A percentile compares a stretch with the other conserved stretches of the same genome.
These are phyloP conservation scores for Thraustochytrium sp. DNA, from an alignment of 352 stramenopile species.

Conservation along the genomic window DNA sequence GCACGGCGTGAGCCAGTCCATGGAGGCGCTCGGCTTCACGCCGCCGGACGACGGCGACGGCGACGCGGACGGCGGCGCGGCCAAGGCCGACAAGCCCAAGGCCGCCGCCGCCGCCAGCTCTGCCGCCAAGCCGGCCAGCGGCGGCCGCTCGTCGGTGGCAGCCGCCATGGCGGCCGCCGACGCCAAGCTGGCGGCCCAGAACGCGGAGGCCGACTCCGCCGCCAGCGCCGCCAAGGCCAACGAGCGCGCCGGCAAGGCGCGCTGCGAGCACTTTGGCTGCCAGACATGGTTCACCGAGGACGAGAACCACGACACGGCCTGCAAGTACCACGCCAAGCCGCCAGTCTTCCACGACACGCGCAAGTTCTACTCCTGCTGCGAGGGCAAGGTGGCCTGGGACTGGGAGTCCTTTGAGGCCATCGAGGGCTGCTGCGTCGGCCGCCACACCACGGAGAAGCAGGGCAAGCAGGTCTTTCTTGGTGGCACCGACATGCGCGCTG, in stretches of 20 bases:
- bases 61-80: not conserved
- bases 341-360: constrained; percentile 70
- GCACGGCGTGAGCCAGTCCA: not conserved
- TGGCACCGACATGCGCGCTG: constrained; percentile 23
- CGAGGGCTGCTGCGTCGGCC: constrained; percentile 56
- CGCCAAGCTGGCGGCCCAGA: constrained; percentile 3
- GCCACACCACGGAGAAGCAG: constrained; percentile 60
- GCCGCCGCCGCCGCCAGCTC: not conserved
- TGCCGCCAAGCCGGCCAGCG: not conserved
- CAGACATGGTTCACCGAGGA: constrained; percentile 58
- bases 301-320: constrained; percentile 50
- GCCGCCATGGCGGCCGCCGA: not conserved
- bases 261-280: constrained; percentile 62
- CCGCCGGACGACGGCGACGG: not conserved
- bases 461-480: constrained; percentile 48
- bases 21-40: constrained; percentile 26
- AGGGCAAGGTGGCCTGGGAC: constrained; percentile 63
- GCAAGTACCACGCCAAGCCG: constrained; percentile 60
- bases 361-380: constrained; percentile 65
- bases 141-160: not conserved
- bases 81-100: not conserved
- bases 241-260: constrained; percentile 7
- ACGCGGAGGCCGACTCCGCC: not conserved
- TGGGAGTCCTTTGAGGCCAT: constrained; percentile 66
- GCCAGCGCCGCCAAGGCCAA: not conserved